These are phyloP conservation scores for Oryza officinalis DNA, from an alignment of 176 grass and related monocot genomes.

Conservation along the genomic window DNA sequence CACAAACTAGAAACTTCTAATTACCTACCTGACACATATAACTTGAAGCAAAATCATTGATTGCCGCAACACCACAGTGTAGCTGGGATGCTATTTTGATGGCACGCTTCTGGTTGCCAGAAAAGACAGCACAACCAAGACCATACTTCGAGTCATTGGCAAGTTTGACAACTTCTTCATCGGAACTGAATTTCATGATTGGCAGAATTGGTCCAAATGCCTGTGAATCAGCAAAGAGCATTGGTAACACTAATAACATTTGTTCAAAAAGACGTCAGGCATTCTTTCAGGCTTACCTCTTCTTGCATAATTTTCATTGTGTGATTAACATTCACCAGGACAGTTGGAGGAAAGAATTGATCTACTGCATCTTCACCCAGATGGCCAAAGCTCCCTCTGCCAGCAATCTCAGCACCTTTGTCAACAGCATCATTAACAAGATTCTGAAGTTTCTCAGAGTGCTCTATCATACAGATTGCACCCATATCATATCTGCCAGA, in stretches of 20 bases:
- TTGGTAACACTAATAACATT: neutral
- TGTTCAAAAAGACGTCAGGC: neutral
- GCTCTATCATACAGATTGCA: slow-evolving; percentile 95
- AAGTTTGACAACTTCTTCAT: slow-evolving; percentile 85
- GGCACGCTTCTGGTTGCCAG: slow-evolving; percentile 78
- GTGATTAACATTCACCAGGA: slow-evolving; percentile 91
- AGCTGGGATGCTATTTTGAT: slow-evolving; percentile 89
- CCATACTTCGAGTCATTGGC: slow-evolving; percentile 97
- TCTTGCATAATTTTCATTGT: slow-evolving; percentile 99
- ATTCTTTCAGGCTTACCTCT: slow-evolving; percentile 59
- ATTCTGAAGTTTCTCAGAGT: slow-evolving; percentile 89
- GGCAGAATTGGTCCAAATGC: slow-evolving; percentile 93
- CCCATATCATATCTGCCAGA: slow-evolving; percentile 97
- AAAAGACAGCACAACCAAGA: slow-evolving; percentile 96
- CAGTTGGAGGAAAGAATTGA: slow-evolving; percentile 95
- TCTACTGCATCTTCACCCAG: slow-evolving; percentile 90
- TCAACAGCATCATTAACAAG: slow-evolving; percentile 87
- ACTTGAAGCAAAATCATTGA: slow-evolving; percentile 96
- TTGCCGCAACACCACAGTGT: slow-evolving; percentile 83
- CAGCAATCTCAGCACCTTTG: slow-evolving; percentile 86
- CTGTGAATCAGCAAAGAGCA: slow-evolving; percentile 42
- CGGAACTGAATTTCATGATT: slow-evolving; percentile 89
- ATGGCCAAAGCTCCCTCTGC: slow-evolving; percentile 84
- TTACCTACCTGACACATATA: slow-evolving; percentile 96
- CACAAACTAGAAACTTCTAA: neutral